Percentiles rank a stretch among this genome's conserved stretches.
Conservation (phyloP, 768 basidiomycete species). For the Pleurotus salmoneostramineus region DNA sequence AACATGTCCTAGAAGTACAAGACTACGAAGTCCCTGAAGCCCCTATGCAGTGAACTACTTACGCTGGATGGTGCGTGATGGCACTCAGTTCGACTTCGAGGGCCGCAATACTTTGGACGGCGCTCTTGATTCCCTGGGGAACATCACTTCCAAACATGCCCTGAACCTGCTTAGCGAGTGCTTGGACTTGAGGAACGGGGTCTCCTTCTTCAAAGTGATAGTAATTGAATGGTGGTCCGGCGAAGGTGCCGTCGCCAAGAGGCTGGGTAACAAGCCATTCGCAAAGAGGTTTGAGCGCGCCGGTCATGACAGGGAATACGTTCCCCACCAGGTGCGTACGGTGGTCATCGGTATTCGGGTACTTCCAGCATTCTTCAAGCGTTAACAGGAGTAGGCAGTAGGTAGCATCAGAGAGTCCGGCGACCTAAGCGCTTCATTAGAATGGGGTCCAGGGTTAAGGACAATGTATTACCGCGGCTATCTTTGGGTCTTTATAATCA, state of each 20-base stretch:
- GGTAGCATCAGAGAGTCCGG: conserved; percentile 18
- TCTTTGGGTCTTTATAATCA: conserved; percentile 14
- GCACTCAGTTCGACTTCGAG: neutral
- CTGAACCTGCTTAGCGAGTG: neutral
- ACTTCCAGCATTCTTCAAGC: conserved; percentile 20
- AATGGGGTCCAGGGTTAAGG: neutral
- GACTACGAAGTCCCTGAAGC: no score
- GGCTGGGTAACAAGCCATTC: conserved; percentile 19
- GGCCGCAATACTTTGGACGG: neutral
- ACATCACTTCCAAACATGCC: neutral
- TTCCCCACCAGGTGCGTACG: conserved; percentile 14
- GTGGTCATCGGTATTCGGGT: conserved; percentile 3
- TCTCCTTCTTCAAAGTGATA: conserved; percentile 11
- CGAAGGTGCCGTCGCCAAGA: conserved; percentile 14
- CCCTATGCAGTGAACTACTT: no score
- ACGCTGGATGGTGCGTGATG: neutral
- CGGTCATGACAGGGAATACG: conserved; percentile 21
- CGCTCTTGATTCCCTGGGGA: neutral
- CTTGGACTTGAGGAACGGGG: neutral
- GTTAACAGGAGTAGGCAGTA: conserved; percentile 21
- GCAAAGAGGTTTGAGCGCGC: conserved; percentile 20
- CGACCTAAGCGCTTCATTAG: conserved; percentile 13
- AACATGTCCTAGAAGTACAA: no score
- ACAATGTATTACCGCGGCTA: conserved; percentile 7
- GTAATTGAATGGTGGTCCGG: conserved; percentile 21